Evolutionary conservation across 805 yeast genomes (phyloP).

Genomic region (Candida ficus): DNA sequence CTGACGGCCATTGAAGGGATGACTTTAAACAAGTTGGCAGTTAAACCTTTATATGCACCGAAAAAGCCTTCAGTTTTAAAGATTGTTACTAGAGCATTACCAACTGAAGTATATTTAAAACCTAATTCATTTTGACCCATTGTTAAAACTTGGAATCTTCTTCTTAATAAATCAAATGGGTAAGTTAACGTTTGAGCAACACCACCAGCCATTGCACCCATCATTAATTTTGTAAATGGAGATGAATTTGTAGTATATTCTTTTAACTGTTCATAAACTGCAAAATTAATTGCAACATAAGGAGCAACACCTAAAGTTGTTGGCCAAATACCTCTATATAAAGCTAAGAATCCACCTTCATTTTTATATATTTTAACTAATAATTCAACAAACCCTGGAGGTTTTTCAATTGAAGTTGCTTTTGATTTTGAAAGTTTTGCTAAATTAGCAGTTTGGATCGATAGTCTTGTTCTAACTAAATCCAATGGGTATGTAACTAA

Average conservation of each 20-base stretch:
- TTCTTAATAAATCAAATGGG: conserved; percentile 84
- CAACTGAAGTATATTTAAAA: conserved; percentile 70
- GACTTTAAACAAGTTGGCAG: conserved; percentile 82
- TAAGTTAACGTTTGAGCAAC: conserved; percentile 86
- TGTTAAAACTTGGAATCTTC: conserved; percentile 86
- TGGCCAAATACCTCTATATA: conserved; percentile 85
- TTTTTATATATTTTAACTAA: conserved; percentile 51
- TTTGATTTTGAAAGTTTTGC: conserved; percentile 38
- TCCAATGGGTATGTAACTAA: conserved; percentile 88
- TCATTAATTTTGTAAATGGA: conserved; percentile 53
- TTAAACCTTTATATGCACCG: conserved; percentile 70
- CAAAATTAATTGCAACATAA: conserved; percentile 88
- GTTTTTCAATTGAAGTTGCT: conserved; percentile 32
- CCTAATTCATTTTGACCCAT: conserved; percentile 76
- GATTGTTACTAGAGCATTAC: conserved; percentile 68
- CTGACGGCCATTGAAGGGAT: conserved; percentile 95
- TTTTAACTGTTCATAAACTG: conserved; percentile 78
- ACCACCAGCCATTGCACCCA: conserved; percentile 88
- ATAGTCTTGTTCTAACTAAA: conserved; percentile 81
- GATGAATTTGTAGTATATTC: conserved; percentile 41
- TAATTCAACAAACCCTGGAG: conserved; percentile 69
- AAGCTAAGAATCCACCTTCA: conserved; percentile 79
- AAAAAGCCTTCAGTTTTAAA: conserved; percentile 65
- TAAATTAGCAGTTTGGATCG: conserved; percentile 79
- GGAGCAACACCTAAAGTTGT: conserved; percentile 95